A percentile compares a stretch with the other conserved stretches of the same genome.
Evolutionary conservation across 2,329 filamentous ascomycete species (phyloP).

Genomic region (Pezizomycotina sp.): DNA sequence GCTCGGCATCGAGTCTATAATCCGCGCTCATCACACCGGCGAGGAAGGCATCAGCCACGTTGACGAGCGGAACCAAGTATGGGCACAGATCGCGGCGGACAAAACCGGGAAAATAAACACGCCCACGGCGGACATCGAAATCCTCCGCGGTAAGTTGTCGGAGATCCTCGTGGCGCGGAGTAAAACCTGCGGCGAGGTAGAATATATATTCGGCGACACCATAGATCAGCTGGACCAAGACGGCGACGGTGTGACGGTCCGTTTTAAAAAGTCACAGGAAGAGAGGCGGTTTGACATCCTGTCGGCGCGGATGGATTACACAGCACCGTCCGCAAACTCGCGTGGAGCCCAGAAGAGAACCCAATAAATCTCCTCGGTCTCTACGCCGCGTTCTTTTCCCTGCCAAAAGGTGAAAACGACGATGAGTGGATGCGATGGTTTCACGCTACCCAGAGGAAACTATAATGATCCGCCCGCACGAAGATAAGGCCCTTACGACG

Average conservation of each 20-base stretch:
- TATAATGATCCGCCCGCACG: too few species aligned
- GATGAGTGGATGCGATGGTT: conserved; percentile 21
- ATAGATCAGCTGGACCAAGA: conserved; percentile 25
- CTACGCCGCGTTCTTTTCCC: too few species aligned
- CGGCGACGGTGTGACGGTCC: conserved; percentile 15
- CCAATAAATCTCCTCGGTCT: too few species aligned
- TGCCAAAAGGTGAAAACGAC: conserved; percentile 26
- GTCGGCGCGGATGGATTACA: conserved; percentile 24
- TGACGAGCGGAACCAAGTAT: conserved; percentile 24
- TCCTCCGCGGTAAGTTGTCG: conserved; percentile 29
- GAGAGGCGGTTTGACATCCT: conserved; percentile 20
- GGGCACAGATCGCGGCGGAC: conserved; percentile 25
- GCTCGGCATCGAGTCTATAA: conserved; percentile 29
- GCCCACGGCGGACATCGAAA: conserved; percentile 29
- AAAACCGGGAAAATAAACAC: conserved; percentile 27
- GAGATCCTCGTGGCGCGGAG: conserved; percentile 26
- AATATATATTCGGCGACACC: conserved; percentile 28
- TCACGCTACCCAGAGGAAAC: conserved; percentile 19
- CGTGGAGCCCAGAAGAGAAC: too few species aligned
- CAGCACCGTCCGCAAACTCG: too few species aligned
- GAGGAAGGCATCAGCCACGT: conserved; percentile 32
- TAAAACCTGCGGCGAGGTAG: conserved; percentile 23
- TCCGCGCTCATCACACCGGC: conserved; percentile 28
- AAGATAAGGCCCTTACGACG: too few species aligned
- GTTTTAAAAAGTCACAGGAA: conserved; percentile 14